These are phyloP conservation scores for Phytophthora pistaciae DNA, from an alignment of 352 stramenopile species.

Conservation along the genomic window DNA sequence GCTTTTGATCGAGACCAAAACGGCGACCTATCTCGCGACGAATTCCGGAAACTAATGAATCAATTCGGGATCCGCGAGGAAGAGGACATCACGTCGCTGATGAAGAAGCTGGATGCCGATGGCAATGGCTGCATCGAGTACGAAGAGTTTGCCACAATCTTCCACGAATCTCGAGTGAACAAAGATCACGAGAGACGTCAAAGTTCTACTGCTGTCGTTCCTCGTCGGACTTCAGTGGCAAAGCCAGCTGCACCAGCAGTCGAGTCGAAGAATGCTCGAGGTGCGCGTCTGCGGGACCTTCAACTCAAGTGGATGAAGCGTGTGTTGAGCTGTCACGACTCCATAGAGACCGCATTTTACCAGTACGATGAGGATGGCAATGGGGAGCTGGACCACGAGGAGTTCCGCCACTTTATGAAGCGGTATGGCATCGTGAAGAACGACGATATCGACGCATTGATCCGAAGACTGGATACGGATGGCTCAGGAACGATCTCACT, in stretches of 20 bases:
- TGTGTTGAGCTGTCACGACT: slow-evolving; percentile 62
- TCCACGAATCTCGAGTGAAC: slow-evolving; percentile 45
- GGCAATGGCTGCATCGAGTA: slow-evolving; percentile 60
- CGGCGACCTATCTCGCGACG: slow-evolving; percentile 50
- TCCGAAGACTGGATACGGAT: slow-evolving; percentile 58
- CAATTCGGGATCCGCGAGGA: slow-evolving; percentile 56
- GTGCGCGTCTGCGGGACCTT: slow-evolving; percentile 49
- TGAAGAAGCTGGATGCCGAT: slow-evolving; percentile 57
- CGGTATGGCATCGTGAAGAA: slow-evolving; percentile 69
- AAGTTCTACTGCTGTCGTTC: background rate
- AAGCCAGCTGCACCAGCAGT: slow-evolving; percentile 9
- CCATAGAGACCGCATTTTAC: slow-evolving; percentile 67
- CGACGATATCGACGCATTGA: slow-evolving; percentile 61
- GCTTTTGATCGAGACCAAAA: slow-evolving; percentile 55
- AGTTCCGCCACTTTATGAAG: slow-evolving; percentile 77
- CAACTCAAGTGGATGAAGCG: slow-evolving; percentile 76
- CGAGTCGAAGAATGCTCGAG: slow-evolving; percentile 39
- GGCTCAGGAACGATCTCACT: slow-evolving; percentile 62
- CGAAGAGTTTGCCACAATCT: slow-evolving; percentile 73
- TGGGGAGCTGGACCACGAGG: slow-evolving; percentile 61
- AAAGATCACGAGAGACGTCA: slow-evolving; percentile 11
- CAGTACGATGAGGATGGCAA: slow-evolving; percentile 72
- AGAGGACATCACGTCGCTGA: slow-evolving; percentile 54
- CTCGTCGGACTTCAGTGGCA: slow-evolving; percentile 1
- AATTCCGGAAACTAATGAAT: slow-evolving; percentile 58